Percentiles rank a stretch among this genome's conserved stretches.
Conservation (phyloP, 768 basidiomycete species). For the Macrolepiota fuliginosa region DNA sequence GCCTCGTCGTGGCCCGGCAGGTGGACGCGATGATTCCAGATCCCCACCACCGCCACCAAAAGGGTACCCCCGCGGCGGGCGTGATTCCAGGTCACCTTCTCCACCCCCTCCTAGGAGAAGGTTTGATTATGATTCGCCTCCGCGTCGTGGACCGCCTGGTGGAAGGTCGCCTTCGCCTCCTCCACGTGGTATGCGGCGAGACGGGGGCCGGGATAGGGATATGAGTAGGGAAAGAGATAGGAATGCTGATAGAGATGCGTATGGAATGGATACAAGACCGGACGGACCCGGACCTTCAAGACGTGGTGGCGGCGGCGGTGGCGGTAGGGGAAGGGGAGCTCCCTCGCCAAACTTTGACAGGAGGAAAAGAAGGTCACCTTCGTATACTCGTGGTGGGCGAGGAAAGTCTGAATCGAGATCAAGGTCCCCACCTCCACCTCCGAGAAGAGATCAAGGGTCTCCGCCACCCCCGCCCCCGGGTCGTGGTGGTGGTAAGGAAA, state of each 20-base stretch:
- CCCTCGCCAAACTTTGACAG: constrained; percentile 12
- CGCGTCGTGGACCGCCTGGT: constrained; percentile 2
- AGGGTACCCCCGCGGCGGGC: not conserved
- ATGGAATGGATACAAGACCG: constrained; percentile 11
- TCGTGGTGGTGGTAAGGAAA: constrained; percentile 15
- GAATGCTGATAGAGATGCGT: constrained; percentile 4
- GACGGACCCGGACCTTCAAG: constrained; percentile 10
- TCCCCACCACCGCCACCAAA: constrained; percentile 13
- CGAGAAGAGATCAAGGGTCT: constrained; percentile 15
- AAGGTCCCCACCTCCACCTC: constrained; percentile 19
- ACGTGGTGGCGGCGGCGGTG: constrained; percentile 7
- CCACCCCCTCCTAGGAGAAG: constrained; percentile 13
- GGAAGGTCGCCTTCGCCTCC: constrained; percentile 14
- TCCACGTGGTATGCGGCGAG: not conserved
- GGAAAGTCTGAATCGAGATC: constrained; percentile 15
- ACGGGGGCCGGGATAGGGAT: not conserved
- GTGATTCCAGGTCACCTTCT: constrained; percentile 4
- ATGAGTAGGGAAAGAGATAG: not conserved
- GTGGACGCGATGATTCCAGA: constrained; percentile 10
- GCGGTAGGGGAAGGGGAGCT: not conserved
- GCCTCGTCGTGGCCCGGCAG: constrained; percentile 6
- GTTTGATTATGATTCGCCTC: constrained; percentile 9
- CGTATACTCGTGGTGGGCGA: constrained; percentile 12
- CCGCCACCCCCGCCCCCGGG: constrained; percentile 12
- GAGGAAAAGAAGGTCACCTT: constrained; percentile 9